Conservation (phyloP, 2,329 filamentous ascomycete genomes). For the Trichoderma citrinoviride region DNA sequence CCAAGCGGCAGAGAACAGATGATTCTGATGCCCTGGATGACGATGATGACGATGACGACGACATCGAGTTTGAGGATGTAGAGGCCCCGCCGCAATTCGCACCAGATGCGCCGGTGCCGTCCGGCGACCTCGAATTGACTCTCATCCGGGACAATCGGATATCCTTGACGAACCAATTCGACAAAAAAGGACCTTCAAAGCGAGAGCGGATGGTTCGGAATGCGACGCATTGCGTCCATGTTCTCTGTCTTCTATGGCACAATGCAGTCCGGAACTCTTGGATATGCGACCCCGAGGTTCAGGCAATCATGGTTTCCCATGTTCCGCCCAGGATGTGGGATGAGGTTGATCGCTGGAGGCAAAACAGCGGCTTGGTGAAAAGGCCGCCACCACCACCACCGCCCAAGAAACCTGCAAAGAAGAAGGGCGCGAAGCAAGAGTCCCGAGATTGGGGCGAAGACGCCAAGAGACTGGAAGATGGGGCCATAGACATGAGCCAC, state of each 20-base stretch:
- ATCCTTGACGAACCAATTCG: slow-evolving; percentile 58
- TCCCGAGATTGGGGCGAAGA: slow-evolving; percentile 66
- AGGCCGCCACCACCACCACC: slow-evolving; percentile 23
- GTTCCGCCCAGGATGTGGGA: slow-evolving; percentile 65
- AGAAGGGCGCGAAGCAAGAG: slow-evolving; percentile 36
- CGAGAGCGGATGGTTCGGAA: slow-evolving; percentile 75
- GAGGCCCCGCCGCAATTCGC: slow-evolving; percentile 59
- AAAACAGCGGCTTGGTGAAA: slow-evolving; percentile 60
- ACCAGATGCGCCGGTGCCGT: slow-evolving; percentile 47
- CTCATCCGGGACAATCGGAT: slow-evolving; percentile 58
- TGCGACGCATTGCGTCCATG: slow-evolving; percentile 83
- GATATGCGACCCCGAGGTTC: slow-evolving; percentile 73
- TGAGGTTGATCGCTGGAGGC: slow-evolving; percentile 71
- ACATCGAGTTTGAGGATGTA: slow-evolving; percentile 61
- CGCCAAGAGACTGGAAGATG: slow-evolving; percentile 67
- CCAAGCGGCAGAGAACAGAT: slow-evolving; percentile 42
- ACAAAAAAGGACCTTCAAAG: slow-evolving; percentile 83
- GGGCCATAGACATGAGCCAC: slow-evolving; percentile 71
- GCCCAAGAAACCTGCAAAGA: slow-evolving; percentile 32
- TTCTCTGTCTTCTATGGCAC: slow-evolving; percentile 83
- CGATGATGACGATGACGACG: slow-evolving; percentile 38
- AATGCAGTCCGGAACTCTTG: slow-evolving; percentile 84
- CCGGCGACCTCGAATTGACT: slow-evolving; percentile 72
- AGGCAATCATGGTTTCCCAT: slow-evolving; percentile 72
- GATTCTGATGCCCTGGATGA: slow-evolving; percentile 27